Evolutionary conservation across 2,329 filamentous ascomycete species (phyloP), one percentile per base, ranked within the genome.

Genomic region (Exophiala sideris): DNA sequence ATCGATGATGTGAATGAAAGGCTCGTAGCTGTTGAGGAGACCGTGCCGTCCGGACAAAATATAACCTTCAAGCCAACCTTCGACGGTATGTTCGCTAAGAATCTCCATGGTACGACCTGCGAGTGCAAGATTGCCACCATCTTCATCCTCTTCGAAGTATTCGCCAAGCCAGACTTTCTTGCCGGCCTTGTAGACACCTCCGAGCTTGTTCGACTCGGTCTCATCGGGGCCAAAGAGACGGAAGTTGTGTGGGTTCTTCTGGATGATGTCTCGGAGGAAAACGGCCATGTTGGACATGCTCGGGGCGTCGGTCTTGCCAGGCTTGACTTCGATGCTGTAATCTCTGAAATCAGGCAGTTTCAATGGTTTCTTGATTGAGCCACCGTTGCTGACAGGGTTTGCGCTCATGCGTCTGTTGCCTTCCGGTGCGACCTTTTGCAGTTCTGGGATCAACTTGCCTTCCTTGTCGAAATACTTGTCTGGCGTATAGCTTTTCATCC

Each of bases 91-190:
- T 70, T 91, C 88, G 14, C 84, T 88, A n/a, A 91, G 79, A 68
- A 91, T 91, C 69, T 91, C 88, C 86, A 91, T 91, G 34, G 91
- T 87, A 24, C 87, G 80, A 12, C 88, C 88, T 11, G 79, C 77
- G 14, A 75, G 79, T 5, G 83, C 79, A 20, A 91, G 74, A 64
- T 91, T 90, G 57, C 88, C 87, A 8, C 87, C 87, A 64, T 91
- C 84, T 6, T 73, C 71, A 64, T 91, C 88, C 66, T 91, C 87
- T 3, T 88, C 84, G 58, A 91, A 87, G 68, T 87, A 88, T 46
- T 89, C 87, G 5, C 82, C 87, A 74, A 91, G 76, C 87, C 88
- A 91, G 3, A 88, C 86, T 71, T 91, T 91, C 78, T 89, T 87
- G 4, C 84, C 84, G 1, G 81, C 85, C 54, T 86, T 79, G 68